Evolutionary conservation across 2,329 filamentous ascomycete genomes (phyloP), one percentile per base, ranked within the genome.

Genomic region (Pseudogymnoascus sp.): DNA sequence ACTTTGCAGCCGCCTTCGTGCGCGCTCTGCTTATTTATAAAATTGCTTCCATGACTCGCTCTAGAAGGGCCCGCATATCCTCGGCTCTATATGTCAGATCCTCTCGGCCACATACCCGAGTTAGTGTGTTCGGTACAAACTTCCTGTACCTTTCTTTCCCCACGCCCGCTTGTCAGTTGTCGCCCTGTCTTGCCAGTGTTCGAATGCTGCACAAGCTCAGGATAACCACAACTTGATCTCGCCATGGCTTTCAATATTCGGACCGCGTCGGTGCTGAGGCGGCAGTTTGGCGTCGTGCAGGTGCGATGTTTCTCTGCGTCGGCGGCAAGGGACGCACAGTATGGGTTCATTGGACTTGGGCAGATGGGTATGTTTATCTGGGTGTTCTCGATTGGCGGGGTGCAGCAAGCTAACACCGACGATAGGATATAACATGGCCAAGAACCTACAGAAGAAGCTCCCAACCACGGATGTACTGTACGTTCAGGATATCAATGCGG

Each of bases 371-470:
- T 43, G 76, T 74, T 58, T 58, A 58, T 38, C 43, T 50, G n/a
- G 43, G 25, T 16, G 43, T 16, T 50, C 30, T 25, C n/a, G 50
- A 61, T 57, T 47, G 33, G 37, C 39, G 50, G 59, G 33, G 60
- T 54, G 38, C 43, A 30, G 43, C 43, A 25, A 50, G 25, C 43
- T 50, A 20, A 47, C 33, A 5, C 11, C n/a, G 22, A 20, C 25
- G 14, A 59, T 63, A 88, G 86, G 87, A 57, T 89, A 85, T 66
- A 83, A 85, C 57, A 90, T 90, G 87, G 87, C 87, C 36, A 82
- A 79, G 71, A 90, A 89, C 68, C 77, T 90, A 4, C 81, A 86
- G 67, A 78, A 82, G 37, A 89, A 88, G 71, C 80, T 89, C 30
- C 82, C 85, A 3, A 74, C 77, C 20, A 77, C 79, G 8, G 87